phyloP scores from a whole-genome alignment of 2,329 filamentous ascomycete genomes.

The Didymella pinodella region DNA sequence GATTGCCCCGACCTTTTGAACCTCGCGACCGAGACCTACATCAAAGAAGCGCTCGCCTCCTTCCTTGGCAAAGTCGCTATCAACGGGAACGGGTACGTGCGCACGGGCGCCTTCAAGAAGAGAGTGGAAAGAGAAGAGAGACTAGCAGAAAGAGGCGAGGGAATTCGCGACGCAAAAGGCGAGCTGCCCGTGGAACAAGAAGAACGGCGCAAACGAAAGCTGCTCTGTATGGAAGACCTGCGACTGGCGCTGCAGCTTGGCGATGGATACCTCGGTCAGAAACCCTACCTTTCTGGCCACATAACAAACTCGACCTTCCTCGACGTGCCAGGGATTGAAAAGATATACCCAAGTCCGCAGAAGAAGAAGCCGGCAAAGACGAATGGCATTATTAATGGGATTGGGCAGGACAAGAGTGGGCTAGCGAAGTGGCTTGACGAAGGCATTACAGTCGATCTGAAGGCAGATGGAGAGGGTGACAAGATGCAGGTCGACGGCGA shows the following conservation, averaged over 20 bases:
- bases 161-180: slow-evolving; percentile 77
- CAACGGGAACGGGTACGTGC: slow-evolving; percentile 67
- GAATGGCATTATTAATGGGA: slow-evolving; percentile 23
- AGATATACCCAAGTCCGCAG: slow-evolving; percentile 21
- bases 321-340: slow-evolving; percentile 57
- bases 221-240: slow-evolving; percentile 80
- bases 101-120: slow-evolving; percentile 78
- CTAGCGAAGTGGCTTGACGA: slow-evolving; percentile 18
- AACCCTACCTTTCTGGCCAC: slow-evolving; percentile 75
- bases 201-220: slow-evolving; percentile 73
- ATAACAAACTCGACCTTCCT: slow-evolving; percentile 72
- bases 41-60: slow-evolving; percentile 66
- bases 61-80: slow-evolving; percentile 63
- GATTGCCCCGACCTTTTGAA: slow-evolving; percentile 67
- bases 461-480: slow-evolving; percentile 21
- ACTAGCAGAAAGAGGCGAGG: slow-evolving; percentile 73
- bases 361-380: slow-evolving; percentile 6
- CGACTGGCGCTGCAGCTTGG: slow-evolving; percentile 77
- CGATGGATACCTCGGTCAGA: slow-evolving; percentile 77
- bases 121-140: slow-evolving; percentile 81
- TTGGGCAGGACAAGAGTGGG: slow-evolving; percentile 32
- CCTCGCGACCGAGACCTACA: slow-evolving; percentile 67
- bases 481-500: slow-evolving; percentile 50
- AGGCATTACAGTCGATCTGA: slow-evolving; percentile 12
- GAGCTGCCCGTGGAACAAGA: slow-evolving; percentile 83